Percentiles rank a stretch among this genome's conserved stretches.
These are phyloP conservation scores for Benincasa hispida DNA, from an alignment of 306 rosid species.

Conservation along the genomic window DNA sequence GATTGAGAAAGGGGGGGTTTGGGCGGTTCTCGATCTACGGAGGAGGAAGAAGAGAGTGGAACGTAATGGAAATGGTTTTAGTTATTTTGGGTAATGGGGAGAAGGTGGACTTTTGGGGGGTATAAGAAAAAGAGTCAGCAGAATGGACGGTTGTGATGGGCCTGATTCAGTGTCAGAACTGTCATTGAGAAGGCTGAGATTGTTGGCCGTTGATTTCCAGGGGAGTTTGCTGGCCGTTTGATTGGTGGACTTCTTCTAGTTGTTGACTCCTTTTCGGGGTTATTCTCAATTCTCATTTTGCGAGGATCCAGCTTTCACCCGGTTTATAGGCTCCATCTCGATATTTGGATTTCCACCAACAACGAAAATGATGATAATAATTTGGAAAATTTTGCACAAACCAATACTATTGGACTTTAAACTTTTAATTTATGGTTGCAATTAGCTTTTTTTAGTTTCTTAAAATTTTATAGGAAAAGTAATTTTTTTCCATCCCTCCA, in stretches of 20 bases:
- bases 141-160: slow-evolving; percentile 7
- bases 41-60: not conserved
- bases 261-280: not conserved
- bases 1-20: not conserved
- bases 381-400: too few relatives aligned
- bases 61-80: slow-evolving; percentile 5
- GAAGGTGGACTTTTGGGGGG: slow-evolving; percentile 14
- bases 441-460: too few relatives aligned
- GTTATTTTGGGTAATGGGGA: slow-evolving; percentile 13
- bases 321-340: not conserved
- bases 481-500: too few relatives aligned
- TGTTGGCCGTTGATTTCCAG: not conserved
- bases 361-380: not conserved
- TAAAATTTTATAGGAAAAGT: too few relatives aligned
- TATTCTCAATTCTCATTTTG: not conserved
- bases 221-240: not conserved
- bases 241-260: not conserved
- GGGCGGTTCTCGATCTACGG: slow-evolving; percentile 7
- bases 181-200: not conserved
- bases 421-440: too few relatives aligned
- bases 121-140: not conserved
- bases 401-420: too few relatives aligned
- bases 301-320: slow-evolving; percentile 1
- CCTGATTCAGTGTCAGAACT: not conserved
- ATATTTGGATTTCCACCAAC: not conserved